phyloP scores from a whole-genome alignment of 1,284 basidiomycete genomes.

The Cutaneotrichosporon daszewskae region DNA sequence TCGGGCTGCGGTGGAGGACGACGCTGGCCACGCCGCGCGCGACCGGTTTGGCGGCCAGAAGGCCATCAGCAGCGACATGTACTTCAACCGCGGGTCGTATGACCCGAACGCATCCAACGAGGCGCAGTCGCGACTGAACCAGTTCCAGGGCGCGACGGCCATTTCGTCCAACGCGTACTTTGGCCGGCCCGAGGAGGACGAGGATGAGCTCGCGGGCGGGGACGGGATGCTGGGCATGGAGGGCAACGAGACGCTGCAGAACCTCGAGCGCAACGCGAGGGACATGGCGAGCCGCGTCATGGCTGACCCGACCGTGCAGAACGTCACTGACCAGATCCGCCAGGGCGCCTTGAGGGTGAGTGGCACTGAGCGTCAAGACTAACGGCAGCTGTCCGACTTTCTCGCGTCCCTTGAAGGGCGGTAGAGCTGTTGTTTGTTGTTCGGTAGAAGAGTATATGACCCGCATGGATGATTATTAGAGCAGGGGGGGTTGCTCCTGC shows the following conservation, averaged over 20 bases:
- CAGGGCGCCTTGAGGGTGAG: slow-evolving; percentile 77
- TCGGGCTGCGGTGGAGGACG: slow-evolving; percentile 48
- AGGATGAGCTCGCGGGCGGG: slow-evolving; percentile 37
- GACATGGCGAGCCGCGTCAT: slow-evolving; percentile 73
- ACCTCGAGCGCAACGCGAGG: slow-evolving; percentile 68
- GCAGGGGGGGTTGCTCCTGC: too few species aligned
- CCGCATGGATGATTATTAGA: too few species aligned
- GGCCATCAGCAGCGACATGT: slow-evolving; percentile 93
- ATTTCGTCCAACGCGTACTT: slow-evolving; percentile 96
- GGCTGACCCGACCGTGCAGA: slow-evolving; percentile 86
- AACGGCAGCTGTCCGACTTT: slow-evolving; percentile 64
- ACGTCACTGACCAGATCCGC: slow-evolving; percentile 74
- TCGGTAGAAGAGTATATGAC: too few species aligned
- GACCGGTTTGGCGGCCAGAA: slow-evolving; percentile 90
- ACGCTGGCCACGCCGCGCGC: slow-evolving; percentile 70
- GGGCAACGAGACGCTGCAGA: slow-evolving; percentile 59
- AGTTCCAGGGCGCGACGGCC: slow-evolving; percentile 85
- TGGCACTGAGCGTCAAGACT: background rate
- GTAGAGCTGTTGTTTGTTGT: too few species aligned
- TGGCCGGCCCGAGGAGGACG: slow-evolving; percentile 69
- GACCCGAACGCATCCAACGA: slow-evolving; percentile 68
- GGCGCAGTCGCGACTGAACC: slow-evolving; percentile 72
- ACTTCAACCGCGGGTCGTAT: slow-evolving; percentile 85
- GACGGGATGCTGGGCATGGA: slow-evolving; percentile 57
- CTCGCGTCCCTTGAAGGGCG: slow-evolving; percentile 53